Conservation (phyloP, 2,329 filamentous ascomycete genomes). For the Byssoonygena ceratinophila region DNA sequence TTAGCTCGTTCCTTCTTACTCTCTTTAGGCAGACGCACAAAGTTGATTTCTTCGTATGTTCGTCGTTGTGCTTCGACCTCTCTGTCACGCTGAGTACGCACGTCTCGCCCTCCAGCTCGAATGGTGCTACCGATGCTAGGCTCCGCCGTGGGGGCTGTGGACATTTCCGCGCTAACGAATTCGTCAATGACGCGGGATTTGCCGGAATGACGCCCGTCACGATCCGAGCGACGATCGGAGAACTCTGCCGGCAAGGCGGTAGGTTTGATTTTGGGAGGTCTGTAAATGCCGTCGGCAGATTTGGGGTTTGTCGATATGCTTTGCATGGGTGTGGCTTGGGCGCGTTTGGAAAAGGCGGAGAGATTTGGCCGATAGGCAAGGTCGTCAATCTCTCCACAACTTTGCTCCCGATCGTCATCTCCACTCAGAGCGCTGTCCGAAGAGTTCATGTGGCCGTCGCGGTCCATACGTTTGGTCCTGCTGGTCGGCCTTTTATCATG, state of each 20-base stretch:
- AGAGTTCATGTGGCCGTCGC: no score
- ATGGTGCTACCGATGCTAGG: conserved; percentile 91
- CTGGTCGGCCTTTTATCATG: no score
- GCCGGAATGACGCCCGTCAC: conserved; percentile 50
- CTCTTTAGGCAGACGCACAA: conserved; percentile 71
- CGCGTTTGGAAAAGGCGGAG: conserved; percentile 32
- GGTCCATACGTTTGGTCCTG: no score
- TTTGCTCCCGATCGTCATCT: conserved; percentile 24
- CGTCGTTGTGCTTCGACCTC: conserved; percentile 66
- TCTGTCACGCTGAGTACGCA: conserved; percentile 66
- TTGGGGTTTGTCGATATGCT: conserved; percentile 23
- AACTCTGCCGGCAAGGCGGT: conserved; percentile 59
- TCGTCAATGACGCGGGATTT: conserved; percentile 85
- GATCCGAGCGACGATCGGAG: conserved; percentile 51
- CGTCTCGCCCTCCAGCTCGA: conserved; percentile 62
- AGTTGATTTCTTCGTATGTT: conserved; percentile 87
- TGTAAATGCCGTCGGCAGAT: conserved; percentile 61
- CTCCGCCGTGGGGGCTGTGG: conserved; percentile 66
- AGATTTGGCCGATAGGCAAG: conserved; percentile 54
- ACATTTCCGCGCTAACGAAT: conserved; percentile 77
- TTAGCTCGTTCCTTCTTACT: conserved; percentile 76
- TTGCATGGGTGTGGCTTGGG: conserved; percentile 26
- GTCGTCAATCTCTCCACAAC: conserved; percentile 45
- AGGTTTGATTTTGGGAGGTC: conserved; percentile 76
- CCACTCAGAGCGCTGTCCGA: no score